Evolutionary conservation across 768 basidiomycete species (phyloP), one percentile per base, ranked within the genome.

Genomic region (Auriculariales sp.): DNA sequence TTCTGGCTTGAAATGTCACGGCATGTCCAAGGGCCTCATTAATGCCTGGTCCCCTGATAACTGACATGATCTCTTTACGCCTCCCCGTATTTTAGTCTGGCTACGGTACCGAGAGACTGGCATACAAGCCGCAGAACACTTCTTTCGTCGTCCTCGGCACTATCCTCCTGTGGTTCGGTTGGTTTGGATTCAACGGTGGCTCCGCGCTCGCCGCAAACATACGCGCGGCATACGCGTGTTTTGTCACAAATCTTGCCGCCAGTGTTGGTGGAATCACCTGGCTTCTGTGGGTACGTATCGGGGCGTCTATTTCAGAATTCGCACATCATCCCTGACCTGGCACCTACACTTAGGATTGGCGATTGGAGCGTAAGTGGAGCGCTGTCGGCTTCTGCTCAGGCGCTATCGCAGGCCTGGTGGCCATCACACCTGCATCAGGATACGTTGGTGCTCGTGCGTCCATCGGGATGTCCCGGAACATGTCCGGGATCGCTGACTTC

Each of bases 311-410:
- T 54, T 15, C 54, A 12, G 50, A 47, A 2, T 14, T 19, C 12
- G 46, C 27, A 4, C 15, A 9, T 47, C 4, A n/a, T 15, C n/a
- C 22, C 22, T n/a, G 35, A 15, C 35, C 22, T 15, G 35, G 32
- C 32, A 33, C 32, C 32, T 11, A 11, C 11, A 12, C 17, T 48
- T 70, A 86, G 50, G 88, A 91, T 66, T 91, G 73, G 61, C 70
- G 87, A 29, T 68, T 84, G 50, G 85, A 89, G 62, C 70, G 78
- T 49, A 85, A 87, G 63, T 90, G 77, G 72, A 86, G 76, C 28
- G 90, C 90, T 75, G 88, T 94, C 56, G 88, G 89, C 28, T 84
- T 95, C 63, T 94, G 92, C 66, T 87, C 77, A 1, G 91, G 91
- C 24, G 87, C 88, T 19, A 85, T 94, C 54, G 83, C 88, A 24